These are phyloP conservation scores for Alisma plantagoaquatica DNA, from an alignment of 106 monocot species.

Conservation along the genomic window DNA sequence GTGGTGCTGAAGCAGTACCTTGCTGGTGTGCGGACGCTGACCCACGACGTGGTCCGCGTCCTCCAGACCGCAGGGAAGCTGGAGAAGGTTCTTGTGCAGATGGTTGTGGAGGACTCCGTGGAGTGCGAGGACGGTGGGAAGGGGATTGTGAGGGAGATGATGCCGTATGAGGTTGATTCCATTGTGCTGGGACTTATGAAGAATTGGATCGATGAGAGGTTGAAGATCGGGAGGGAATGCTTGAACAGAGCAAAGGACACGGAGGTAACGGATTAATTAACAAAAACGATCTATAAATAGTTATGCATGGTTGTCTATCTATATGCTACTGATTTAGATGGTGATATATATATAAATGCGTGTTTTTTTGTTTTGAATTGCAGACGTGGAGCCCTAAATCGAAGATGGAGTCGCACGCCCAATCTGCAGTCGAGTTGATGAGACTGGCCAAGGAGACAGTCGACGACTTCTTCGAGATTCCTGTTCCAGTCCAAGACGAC, in stretches of 20 bases:
- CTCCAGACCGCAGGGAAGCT: conserved; percentile 66
- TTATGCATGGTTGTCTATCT: no score
- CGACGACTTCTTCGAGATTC: conserved; percentile 84
- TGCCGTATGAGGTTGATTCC: conserved; percentile 68
- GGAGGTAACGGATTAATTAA: conserved; percentile 35
- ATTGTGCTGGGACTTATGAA: conserved; percentile 41
- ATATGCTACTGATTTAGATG: no score
- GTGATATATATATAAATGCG: neutral
- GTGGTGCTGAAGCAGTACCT: conserved; percentile 64
- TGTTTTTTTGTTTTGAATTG: neutral
- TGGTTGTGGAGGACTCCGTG: conserved; percentile 51
- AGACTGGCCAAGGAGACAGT: conserved; percentile 66
- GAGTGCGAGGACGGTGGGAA: conserved; percentile 62
- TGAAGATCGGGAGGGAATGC: conserved; percentile 46
- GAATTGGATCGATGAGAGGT: conserved; percentile 66
- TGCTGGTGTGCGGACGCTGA: conserved; percentile 27
- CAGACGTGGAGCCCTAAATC: conserved; percentile 79
- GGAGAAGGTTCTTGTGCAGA: conserved; percentile 70
- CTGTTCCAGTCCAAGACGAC: conserved; percentile 45
- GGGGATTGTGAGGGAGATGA: conserved; percentile 52
- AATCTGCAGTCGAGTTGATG: conserved; percentile 64
- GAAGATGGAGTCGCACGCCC: conserved; percentile 55
- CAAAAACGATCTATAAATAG: no score
- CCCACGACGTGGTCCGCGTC: conserved; percentile 50
- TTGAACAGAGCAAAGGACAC: conserved; percentile 66